Evolutionary conservation across 805 yeast genomes (phyloP), one percentile per base, ranked within the genome.

Genomic region (Myxozyma neglecta): DNA sequence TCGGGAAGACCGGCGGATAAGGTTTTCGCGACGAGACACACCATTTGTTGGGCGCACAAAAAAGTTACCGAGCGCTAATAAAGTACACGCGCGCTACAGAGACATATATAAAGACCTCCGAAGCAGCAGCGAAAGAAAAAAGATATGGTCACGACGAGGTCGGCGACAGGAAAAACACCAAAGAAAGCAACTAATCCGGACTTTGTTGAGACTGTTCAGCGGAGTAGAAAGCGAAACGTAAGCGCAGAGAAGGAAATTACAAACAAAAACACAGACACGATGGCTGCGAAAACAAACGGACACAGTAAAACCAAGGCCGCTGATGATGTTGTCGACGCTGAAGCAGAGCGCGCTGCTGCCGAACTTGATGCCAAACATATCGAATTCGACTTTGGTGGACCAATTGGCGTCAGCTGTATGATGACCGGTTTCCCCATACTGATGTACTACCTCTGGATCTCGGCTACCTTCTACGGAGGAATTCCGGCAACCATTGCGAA

Each of bases 361-460:
- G 61, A 40, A 6, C 24, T 8, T 2, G 57, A 53, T 40, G 50
- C 35, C 34, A n/a, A 11, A 20, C 58, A 60, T 29, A 56, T 36
- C 35, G 70, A 85, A 70, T 90, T 84, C 78, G 98, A 94, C 69
- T 94, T 93, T 72, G 99, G 99, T 55, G 98, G 98, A 0, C 87
- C 96, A 32, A 75, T 80, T 6, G 99, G 99, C 60, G 97, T 90
- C 53, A 60, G 86, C 20, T 93, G 92, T 6, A 93, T 94, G 98
- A 84, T 93, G 86, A 72, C 84, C 49, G 96, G 96, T 2, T 94
- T 94, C 78, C 99, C 99, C 7, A 72, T 87, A 51, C 80, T 94
- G 71, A 94, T 94, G 99, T 90, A 87, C 81, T 94, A 94, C 77
- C 88, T 94, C 94, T 93, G 97, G 96, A 85, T 93, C 57, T 82